Evolutionary conservation across 495 filamentous ascomycete genomes (phyloP).

Genomic region (Amorphotheca resinae): DNA sequence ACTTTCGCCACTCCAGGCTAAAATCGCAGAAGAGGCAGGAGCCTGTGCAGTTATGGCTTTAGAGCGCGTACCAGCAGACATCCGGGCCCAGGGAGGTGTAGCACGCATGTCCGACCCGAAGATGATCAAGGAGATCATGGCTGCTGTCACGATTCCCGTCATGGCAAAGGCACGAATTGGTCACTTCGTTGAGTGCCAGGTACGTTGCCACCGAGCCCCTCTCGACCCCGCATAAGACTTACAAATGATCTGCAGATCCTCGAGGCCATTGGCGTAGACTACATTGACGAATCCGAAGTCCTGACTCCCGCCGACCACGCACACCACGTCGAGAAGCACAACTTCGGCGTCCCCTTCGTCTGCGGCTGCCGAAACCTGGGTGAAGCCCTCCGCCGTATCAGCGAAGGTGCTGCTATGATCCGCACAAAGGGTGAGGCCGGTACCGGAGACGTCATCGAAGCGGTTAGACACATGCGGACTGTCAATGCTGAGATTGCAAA

Average conservation of each 20-base stretch:
- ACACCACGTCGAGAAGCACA: constrained; percentile 83
- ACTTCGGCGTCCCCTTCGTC: constrained; percentile 81
- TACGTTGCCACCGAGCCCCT: constrained; percentile 17
- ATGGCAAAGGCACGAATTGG: constrained; percentile 99
- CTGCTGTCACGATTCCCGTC: constrained; percentile 92
- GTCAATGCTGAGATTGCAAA: constrained; percentile 73
- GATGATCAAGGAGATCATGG: constrained; percentile 96
- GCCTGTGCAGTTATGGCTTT: constrained; percentile 96
- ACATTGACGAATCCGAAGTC: constrained; percentile 96
- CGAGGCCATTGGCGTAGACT: constrained; percentile 87
- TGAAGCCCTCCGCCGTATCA: constrained; percentile 83
- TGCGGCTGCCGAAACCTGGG: constrained; percentile 94
- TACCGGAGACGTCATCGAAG: constrained; percentile 96
- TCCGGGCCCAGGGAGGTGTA: constrained; percentile 82
- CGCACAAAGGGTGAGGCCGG: constrained; percentile 97
- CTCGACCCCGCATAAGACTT: background rate
- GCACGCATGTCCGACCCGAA: constrained; percentile 92
- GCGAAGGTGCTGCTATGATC: constrained; percentile 96
- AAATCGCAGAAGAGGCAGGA: constrained; percentile 94
- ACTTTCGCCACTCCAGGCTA: constrained; percentile 41
- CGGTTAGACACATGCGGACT: constrained; percentile 89
- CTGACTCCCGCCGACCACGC: constrained; percentile 85
- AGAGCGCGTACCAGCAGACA: constrained; percentile 95
- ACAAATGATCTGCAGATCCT: constrained; percentile 51
- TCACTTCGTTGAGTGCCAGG: constrained; percentile 94